Evolutionary conservation across 768 basidiomycete species (phyloP), one percentile per base, ranked within the genome.

Genomic region (Lyophyllum semitale): DNA sequence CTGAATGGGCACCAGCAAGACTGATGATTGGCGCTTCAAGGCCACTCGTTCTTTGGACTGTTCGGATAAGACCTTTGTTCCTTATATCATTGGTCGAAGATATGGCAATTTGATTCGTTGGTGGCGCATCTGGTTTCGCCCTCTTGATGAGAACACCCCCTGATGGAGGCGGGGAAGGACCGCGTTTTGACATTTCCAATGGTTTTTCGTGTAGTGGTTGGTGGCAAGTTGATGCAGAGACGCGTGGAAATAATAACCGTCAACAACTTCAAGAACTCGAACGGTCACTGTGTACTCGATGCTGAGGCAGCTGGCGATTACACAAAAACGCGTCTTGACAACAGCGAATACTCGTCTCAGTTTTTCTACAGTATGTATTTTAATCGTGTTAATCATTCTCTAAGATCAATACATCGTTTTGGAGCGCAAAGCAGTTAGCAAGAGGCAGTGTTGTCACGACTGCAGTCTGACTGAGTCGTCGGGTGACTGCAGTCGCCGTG

Each of bases 11-110:
- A 2, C 96, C 92, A 15, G 85, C 80, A 58, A 99, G 76, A 63
- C 90, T 91, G 65, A 98, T 85, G 65, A 99, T 98, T 26, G 97
- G 97, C 40, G 95, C 94, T 63, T 93, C 89, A 37, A 98, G 81
- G 61, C 83, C 88, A 72, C 91, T 94, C n/a, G 97, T 99, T 43
- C 97, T 81, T 69, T 92, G 90, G 25, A 98, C 84, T 22, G 84
- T 89, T 59, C 95, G 81, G 58, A 96, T 79, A 49, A 95, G 83
- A 20, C 87, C 91, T 67, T 91, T 91, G 70, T 80, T 83, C 48
- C 84, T 78, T 57, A 89, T 86, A 65, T 92, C 85, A 51, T 82
- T 81, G 0, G 83, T 80, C 2, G 88, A 87, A 0, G 92, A 93
- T 33, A 93, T 92, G 35, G 81, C 81, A 46, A 94, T 83, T 64